A percentile compares a stretch with the other conserved stretches of the same genome.
phyloP scores from a whole-genome alignment of 768 basidiomycete species.

The Pholiota molesta region DNA sequence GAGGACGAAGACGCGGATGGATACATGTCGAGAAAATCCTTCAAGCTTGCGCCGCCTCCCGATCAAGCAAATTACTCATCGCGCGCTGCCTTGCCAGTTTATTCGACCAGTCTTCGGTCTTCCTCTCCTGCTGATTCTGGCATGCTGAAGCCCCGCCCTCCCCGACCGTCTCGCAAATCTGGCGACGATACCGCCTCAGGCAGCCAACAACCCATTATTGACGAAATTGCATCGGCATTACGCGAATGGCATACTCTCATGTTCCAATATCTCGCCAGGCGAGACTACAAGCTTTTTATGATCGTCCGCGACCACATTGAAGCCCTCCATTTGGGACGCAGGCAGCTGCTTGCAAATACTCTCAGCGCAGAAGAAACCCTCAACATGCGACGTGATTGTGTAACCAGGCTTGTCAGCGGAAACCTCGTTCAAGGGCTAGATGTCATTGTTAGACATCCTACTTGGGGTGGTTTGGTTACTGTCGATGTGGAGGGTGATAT shows the following conservation, averaged over 20 bases:
- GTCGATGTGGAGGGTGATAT: conserved; percentile 88
- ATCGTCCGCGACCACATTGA: conserved; percentile 89
- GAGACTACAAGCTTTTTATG: conserved; percentile 90
- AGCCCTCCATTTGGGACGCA: conserved; percentile 86
- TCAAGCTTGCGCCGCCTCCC: conserved; percentile 72
- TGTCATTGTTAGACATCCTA: conserved; percentile 94
- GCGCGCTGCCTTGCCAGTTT: conserved; percentile 72
- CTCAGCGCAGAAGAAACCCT: conserved; percentile 86
- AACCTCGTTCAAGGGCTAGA: conserved; percentile 93
- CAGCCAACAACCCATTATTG: conserved; percentile 84
- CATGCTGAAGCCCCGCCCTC: conserved; percentile 74
- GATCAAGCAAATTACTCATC: conserved; percentile 71
- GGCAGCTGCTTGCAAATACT: conserved; percentile 87
- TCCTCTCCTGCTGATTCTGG: conserved; percentile 68
- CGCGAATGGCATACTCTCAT: conserved; percentile 95
- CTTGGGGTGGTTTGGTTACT: conserved; percentile 85
- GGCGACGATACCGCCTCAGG: conserved; percentile 93
- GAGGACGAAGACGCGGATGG: conserved; percentile 57
- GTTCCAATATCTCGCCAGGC: conserved; percentile 86
- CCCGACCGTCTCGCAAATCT: conserved; percentile 91
- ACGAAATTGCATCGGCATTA: conserved; percentile 95
- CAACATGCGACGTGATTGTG: conserved; percentile 83
- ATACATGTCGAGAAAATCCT: conserved; percentile 54
- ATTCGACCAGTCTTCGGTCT: conserved; percentile 76
- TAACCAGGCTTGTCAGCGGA: conserved; percentile 82